These are phyloP conservation scores for Pichia sp. DNA, from an alignment of 1,139 yeast species.

Conservation along the genomic window DNA sequence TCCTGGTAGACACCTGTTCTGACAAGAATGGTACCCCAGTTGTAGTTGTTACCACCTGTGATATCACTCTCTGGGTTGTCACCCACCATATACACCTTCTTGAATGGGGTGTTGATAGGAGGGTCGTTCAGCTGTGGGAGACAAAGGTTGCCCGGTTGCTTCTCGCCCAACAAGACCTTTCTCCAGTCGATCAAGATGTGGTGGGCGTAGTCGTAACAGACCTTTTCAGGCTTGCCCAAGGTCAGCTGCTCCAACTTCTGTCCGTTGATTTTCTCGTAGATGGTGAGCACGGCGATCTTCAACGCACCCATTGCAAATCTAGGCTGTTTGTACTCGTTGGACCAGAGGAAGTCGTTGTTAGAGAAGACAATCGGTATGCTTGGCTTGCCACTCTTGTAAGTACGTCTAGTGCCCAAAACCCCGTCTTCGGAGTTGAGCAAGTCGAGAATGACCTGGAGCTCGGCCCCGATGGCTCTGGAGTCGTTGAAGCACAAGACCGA, in stretches of 20 bases:
- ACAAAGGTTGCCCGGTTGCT: conserved; percentile 27
- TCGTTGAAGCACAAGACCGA: conserved; percentile 87
- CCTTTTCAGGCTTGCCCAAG: conserved; percentile 78
- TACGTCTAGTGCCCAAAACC: conserved; percentile 56
- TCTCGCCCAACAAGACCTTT: conserved; percentile 32
- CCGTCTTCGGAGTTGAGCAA: conserved; percentile 64
- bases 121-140: conserved; percentile 37
- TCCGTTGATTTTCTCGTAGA: conserved; percentile 56
- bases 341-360: conserved; percentile 87
- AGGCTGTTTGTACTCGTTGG: conserved; percentile 73
- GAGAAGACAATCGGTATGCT: conserved; percentile 78
- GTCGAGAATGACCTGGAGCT: conserved; percentile 74
- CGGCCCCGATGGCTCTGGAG: conserved; percentile 87
- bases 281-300: conserved; percentile 56
- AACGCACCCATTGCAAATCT: conserved; percentile 94
- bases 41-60: conserved; percentile 77
- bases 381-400: conserved; percentile 39
- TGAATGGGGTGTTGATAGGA: conserved; percentile 43
- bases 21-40: conserved; percentile 84
- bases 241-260: conserved; percentile 49
- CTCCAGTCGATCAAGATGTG: conserved; percentile 62
- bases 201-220: conserved; percentile 84
- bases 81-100: conserved; percentile 83
- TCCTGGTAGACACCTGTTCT: conserved; percentile 83
- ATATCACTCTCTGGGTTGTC: conserved; percentile 95